These are phyloP conservation scores for Aspergillus novoparasiticus DNA, from an alignment of 2,329 filamentous ascomycete species.

Conservation along the genomic window DNA sequence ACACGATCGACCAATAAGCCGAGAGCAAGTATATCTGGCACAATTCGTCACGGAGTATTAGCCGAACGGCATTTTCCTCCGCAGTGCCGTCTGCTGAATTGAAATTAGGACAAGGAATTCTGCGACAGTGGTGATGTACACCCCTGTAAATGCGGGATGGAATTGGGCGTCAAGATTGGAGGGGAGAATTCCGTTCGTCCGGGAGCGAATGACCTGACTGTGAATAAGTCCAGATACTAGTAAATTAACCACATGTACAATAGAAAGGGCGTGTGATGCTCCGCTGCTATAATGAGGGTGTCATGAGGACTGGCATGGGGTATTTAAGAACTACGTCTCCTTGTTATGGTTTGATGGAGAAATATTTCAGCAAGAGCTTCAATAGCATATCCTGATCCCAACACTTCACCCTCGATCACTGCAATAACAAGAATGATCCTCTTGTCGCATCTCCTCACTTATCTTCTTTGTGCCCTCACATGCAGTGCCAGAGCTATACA, in stretches of 20 bases:
- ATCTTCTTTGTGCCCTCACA: constrained; percentile 10
- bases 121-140: background rate
- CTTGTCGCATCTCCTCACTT: constrained; percentile 4
- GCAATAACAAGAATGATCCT: background rate
- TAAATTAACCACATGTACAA: background rate
- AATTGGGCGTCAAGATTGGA: background rate
- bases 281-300: background rate
- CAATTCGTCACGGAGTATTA: background rate
- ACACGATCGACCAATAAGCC: background rate
- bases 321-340: background rate
- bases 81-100: background rate
- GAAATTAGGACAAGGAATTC: background rate
- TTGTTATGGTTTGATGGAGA: background rate
- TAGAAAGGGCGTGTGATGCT: background rate
- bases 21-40: background rate
- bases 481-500: constrained; percentile 10
- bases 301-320: background rate
- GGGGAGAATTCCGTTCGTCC: background rate
- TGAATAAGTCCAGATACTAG: background rate
- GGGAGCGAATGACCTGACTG: background rate
- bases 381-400: background rate
- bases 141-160: constrained; percentile 5
- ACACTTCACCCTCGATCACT: too few species aligned
- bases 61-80: background rate
- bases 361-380: background rate